Conservation (phyloP, 495 filamentous ascomycete genomes). For the Aspergillus nanangensis region DNA sequence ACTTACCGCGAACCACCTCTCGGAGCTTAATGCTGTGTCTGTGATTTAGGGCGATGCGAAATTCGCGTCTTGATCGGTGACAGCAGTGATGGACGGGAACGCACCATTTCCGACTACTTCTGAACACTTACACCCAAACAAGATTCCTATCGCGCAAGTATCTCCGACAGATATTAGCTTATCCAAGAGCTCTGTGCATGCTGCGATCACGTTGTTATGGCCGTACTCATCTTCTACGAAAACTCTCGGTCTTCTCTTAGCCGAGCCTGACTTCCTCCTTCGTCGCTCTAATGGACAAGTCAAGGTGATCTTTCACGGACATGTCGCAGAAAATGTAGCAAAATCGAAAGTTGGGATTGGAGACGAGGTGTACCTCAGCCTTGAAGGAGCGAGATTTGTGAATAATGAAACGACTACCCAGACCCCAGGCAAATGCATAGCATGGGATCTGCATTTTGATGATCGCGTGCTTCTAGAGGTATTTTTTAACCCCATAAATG, state of each 20-base stretch:
- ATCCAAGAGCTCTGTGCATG: constrained; percentile 45
- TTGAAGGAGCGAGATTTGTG: constrained; percentile 61
- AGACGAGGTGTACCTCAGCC: constrained; percentile 64
- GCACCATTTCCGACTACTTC: constrained; percentile 18
- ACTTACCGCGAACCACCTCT: not conserved
- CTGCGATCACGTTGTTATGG: constrained; percentile 82
- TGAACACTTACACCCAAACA: constrained; percentile 21
- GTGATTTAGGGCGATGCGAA: constrained; percentile 14
- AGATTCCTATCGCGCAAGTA: constrained; percentile 65
- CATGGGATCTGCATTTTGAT: constrained; percentile 68
- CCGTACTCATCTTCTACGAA: constrained; percentile 76
- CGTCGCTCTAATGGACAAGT: constrained; percentile 77
- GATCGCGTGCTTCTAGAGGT: constrained; percentile 59
- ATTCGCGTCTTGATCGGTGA: constrained; percentile 10
- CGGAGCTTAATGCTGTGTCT: constrained; percentile 2
- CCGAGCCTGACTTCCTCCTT: constrained; percentile 82
- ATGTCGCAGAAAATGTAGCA: constrained; percentile 65
- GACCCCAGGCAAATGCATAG: constrained; percentile 63
- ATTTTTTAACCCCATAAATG: constrained; percentile 2
- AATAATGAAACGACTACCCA: constrained; percentile 38
- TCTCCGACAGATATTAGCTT: constrained; percentile 43
- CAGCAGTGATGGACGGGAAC: constrained; percentile 30
- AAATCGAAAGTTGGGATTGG: constrained; percentile 65
- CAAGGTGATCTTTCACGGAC: constrained; percentile 71
- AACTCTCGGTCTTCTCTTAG: constrained; percentile 70